Conservation (phyloP, 2,329 filamentous ascomycete genomes). For the Lasiodiplodia sp. region DNA sequence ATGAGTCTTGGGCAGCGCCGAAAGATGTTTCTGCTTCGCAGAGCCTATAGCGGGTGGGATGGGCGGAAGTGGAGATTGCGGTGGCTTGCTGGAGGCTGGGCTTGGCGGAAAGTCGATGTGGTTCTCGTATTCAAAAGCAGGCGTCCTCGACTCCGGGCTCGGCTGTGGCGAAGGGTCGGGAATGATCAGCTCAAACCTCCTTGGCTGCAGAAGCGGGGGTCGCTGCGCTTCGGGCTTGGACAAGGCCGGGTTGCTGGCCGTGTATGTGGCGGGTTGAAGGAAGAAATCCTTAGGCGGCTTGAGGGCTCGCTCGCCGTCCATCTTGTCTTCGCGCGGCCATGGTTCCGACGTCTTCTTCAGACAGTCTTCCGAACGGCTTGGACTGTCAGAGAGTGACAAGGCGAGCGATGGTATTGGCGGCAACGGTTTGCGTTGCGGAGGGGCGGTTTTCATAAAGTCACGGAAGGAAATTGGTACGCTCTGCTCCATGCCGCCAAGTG, state of each 20-base stretch:
- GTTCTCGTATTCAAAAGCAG: slow-evolving; percentile 24
- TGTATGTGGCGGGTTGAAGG: slow-evolving; percentile 24
- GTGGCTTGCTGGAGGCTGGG: slow-evolving; percentile 15
- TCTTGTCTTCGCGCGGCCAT: slow-evolving; percentile 8
- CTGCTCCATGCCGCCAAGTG: slow-evolving; percentile 24
- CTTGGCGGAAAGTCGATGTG: slow-evolving; percentile 22
- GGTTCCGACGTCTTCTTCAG: background rate
- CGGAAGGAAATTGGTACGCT: slow-evolving; percentile 11
- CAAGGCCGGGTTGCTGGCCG: slow-evolving; percentile 7
- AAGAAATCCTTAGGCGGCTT: slow-evolving; percentile 2
- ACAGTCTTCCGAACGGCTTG: slow-evolving; percentile 8
- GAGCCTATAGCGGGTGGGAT: background rate
- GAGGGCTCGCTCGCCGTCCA: background rate
- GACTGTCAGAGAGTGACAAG: background rate
- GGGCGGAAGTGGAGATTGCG: slow-evolving; percentile 22
- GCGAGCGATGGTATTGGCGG: slow-evolving; percentile 3
- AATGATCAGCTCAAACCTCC: slow-evolving; percentile 5
- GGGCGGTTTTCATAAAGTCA: slow-evolving; percentile 22
- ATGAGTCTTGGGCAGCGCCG: background rate
- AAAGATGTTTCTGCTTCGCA: background rate
- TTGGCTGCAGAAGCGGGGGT: slow-evolving; percentile 5
- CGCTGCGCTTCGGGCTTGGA: background rate
- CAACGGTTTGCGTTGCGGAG: slow-evolving; percentile 7
- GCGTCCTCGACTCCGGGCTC: background rate
- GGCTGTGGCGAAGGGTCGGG: slow-evolving; percentile 11